phyloP scores from a whole-genome alignment of 1,284 basidiomycete species.

The Malassezia arunalokei region DNA sequence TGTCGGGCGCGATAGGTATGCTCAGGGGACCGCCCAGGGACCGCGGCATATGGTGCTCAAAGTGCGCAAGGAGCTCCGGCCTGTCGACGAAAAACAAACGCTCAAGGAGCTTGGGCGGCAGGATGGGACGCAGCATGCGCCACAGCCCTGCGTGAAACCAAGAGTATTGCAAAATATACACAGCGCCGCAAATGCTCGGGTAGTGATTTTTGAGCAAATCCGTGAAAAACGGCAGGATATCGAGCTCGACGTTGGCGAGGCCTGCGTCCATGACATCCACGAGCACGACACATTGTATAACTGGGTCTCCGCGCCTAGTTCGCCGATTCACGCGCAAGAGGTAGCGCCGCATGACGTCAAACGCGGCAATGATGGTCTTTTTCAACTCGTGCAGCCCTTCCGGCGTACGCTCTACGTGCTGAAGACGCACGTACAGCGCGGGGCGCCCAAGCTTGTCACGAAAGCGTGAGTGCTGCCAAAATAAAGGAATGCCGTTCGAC shows the following conservation, averaged over 20 bases:
- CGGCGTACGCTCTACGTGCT: slow-evolving; percentile 29
- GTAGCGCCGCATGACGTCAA: slow-evolving; percentile 39
- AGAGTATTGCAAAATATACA: slow-evolving; percentile 66
- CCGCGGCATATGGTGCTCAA: slow-evolving; percentile 52
- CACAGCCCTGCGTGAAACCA: slow-evolving; percentile 70
- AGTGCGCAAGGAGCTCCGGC: slow-evolving; percentile 55
- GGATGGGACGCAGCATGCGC: slow-evolving; percentile 60
- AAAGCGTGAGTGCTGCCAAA: slow-evolving; percentile 38
- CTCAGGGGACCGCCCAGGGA: slow-evolving; percentile 32
- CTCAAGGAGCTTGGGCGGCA: slow-evolving; percentile 59
- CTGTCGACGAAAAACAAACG: slow-evolving; percentile 62
- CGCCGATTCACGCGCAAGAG: slow-evolving; percentile 15
- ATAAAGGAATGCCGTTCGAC: slow-evolving; percentile 23
- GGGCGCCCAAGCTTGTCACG: slow-evolving; percentile 35
- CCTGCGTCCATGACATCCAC: slow-evolving; percentile 29
- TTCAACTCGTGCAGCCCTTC: slow-evolving; percentile 37
- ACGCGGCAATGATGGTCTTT: slow-evolving; percentile 38
- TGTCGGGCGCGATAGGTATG: slow-evolving; percentile 20
- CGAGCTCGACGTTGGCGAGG: slow-evolving; percentile 41
- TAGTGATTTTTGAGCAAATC: slow-evolving; percentile 43
- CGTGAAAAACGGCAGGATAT: slow-evolving; percentile 39
- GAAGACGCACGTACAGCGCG: slow-evolving; percentile 33
- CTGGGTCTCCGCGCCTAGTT: not conserved
- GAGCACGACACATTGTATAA: slow-evolving; percentile 32
- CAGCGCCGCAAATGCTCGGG: slow-evolving; percentile 48